phyloP scores from a whole-genome alignment of 805 yeast genomes.

The Saccharomycopsis guyanensis region DNA sequence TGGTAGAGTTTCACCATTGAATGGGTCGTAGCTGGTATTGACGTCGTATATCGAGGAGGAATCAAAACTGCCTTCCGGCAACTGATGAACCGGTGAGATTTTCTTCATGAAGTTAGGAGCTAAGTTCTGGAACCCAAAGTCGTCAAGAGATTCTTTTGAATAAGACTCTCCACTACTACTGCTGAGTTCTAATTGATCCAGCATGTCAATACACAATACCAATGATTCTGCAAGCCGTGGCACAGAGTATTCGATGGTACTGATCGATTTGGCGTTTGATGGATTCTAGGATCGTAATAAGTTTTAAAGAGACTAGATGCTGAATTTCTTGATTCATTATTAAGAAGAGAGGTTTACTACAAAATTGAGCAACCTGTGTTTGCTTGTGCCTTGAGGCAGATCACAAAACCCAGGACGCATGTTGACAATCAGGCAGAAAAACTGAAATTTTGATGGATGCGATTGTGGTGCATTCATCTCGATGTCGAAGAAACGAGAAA shows the following conservation, averaged over 20 bases:
- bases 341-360: too few relatives aligned
- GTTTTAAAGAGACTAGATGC: too few relatives aligned
- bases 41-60: background rate
- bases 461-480: background rate
- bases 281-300: too few relatives aligned
- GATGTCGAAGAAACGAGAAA: background rate
- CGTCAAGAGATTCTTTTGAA: conserved; percentile 11
- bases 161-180: conserved; percentile 9
- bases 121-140: conserved; percentile 7
- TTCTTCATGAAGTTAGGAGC: conserved; percentile 9
- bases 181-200: background rate
- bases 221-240: background rate
- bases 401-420: too few relatives aligned
- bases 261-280: background rate
- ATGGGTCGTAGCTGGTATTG: conserved; percentile 5
- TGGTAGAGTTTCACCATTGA: background rate
- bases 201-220: background rate
- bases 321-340: too few relatives aligned
- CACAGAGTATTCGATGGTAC: background rate
- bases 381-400: too few relatives aligned
- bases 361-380: too few relatives aligned
- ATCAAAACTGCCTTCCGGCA: background rate
- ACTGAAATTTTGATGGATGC: too few relatives aligned
- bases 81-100: background rate
- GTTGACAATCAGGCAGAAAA: too few relatives aligned